Base-by-base conservation (phyloP, 192 early-diverging fungal genomes). In the Gonapodya sp. region DNA sequence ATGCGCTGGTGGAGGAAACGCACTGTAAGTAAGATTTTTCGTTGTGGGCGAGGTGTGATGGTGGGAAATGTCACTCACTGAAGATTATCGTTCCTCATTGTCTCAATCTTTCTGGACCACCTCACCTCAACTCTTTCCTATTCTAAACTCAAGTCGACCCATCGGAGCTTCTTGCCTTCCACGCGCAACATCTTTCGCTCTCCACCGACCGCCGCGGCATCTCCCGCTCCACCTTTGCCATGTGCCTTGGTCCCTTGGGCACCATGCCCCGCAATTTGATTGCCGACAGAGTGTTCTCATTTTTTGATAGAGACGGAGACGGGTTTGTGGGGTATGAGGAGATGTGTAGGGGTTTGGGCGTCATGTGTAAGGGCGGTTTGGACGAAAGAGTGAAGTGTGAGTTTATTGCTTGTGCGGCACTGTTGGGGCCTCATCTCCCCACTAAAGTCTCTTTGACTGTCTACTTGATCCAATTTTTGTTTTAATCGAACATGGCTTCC, bases 331-430 rank as follows among this genome's bases (percentile, higher is more conserved):
- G 84, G 2, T 99, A 97, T 80, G 83, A 86, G 33, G 96, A 99
- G 81, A 87, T 99, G 85, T 94, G 92, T 0, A 86, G 86, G 36
- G 95, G 96, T 1, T 86, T 97, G 1, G 92, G 92, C 34, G 87
- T 95, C 0, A 88, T 96, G 36, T 93, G 89, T 85, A 95, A 95
- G 83, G 96, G 96, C 18, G 93, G 92, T 74, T 81, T 97, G 73
- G 95, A 95, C 73, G 96, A 99, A 79, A 93, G 95, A 35, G 94
- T 96, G 74, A 88, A 91, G 83, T 89, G 94, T 94, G 88, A 86
- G 92, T 82, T 31, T 1, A 8, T n/a, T 81, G 78, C 73, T 73
- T 0, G n/a, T 64, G 46, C 8, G 46, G 24, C 46, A 24, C 46
- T 64, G 46, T 64, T 8, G 46, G 8, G 46, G n/a, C n/a, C n/a